These are phyloP conservation scores for Penicillium atrosanguineum DNA, from an alignment of 495 filamentous ascomycete genomes.

Conservation along the genomic window DNA sequence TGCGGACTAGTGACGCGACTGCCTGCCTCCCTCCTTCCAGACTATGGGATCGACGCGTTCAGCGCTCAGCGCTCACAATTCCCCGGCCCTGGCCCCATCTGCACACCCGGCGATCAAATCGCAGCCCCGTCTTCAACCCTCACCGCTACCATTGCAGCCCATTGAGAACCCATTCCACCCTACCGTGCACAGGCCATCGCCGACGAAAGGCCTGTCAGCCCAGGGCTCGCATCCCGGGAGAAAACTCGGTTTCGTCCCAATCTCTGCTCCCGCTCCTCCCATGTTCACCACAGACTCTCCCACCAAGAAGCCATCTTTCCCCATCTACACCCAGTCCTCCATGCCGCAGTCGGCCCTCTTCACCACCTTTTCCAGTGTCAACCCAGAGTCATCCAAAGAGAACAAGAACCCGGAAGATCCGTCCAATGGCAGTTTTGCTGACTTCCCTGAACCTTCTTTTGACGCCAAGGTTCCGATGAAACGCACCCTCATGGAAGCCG, in stretches of 20 bases:
- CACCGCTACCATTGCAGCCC: slow-evolving; percentile 50
- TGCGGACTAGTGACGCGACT: slow-evolving; percentile 15
- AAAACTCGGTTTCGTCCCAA: slow-evolving; percentile 54
- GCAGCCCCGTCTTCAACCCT: slow-evolving; percentile 41
- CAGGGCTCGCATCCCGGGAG: slow-evolving; percentile 34
- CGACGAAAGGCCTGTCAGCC: slow-evolving; percentile 48
- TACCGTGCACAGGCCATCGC: slow-evolving; percentile 56
- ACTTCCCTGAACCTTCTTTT: slow-evolving; percentile 55
- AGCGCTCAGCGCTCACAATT: slow-evolving; percentile 59
- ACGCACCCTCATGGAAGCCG: slow-evolving; percentile 67
- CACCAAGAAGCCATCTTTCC: slow-evolving; percentile 68
- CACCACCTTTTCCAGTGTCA: slow-evolving; percentile 57
- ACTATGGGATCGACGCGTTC: slow-evolving; percentile 67
- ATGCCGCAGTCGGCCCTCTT: slow-evolving; percentile 64
- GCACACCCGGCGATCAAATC: slow-evolving; percentile 51
- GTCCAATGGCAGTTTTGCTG: slow-evolving; percentile 49
- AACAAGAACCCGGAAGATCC: slow-evolving; percentile 52
- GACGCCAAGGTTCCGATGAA: slow-evolving; percentile 62
- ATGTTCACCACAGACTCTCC: slow-evolving; percentile 80
- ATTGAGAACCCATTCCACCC: slow-evolving; percentile 53
- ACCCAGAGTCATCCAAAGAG: slow-evolving; percentile 57
- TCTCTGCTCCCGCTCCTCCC: slow-evolving; percentile 65
- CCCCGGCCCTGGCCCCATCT: slow-evolving; percentile 56
- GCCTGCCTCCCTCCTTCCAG: slow-evolving; percentile 4
- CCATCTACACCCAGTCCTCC: slow-evolving; percentile 34